A percentile compares a stretch with the other conserved stretches of the same genome.
Conservation (phyloP, 2,329 filamentous ascomycete genomes). For the Lecanicillium sp. region DNA sequence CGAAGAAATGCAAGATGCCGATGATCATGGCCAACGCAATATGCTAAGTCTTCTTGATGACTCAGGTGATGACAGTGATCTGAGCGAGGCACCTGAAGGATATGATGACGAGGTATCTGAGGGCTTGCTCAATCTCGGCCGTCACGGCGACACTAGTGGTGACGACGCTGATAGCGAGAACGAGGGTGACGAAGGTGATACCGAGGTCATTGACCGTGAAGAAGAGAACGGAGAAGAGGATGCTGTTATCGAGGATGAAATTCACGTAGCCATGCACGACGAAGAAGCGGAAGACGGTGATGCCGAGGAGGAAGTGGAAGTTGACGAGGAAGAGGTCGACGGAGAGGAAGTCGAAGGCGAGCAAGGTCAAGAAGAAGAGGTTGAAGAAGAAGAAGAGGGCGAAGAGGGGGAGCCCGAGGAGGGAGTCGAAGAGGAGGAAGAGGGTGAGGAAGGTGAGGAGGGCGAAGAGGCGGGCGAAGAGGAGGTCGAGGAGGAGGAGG, state of each 20-base stretch:
- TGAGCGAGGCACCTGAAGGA: conserved; percentile 57
- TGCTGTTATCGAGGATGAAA: conserved; percentile 4
- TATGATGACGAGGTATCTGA: conserved; percentile 53
- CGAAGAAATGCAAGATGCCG: conserved; percentile 40
- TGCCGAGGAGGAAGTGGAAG: conserved; percentile 12
- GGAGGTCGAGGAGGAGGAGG: conserved; percentile 16
- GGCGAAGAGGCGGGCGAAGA: conserved; percentile 12
- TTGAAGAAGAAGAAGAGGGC: conserved; percentile 17
- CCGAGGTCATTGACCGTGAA: neutral
- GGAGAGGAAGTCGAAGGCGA: conserved; percentile 10
- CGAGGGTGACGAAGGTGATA: conserved; percentile 26
- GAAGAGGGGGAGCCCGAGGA: conserved; percentile 16
- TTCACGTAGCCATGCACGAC: neutral
- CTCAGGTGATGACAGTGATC: conserved; percentile 61
- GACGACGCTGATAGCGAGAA: conserved; percentile 32
- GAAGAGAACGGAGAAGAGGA: conserved; percentile 14
- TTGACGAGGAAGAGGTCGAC: neutral
- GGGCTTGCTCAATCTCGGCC: conserved; percentile 27
- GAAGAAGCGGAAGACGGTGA: neutral
- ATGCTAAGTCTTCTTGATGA: conserved; percentile 33
- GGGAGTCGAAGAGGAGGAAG: conserved; percentile 12
- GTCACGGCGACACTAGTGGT: conserved; percentile 20
- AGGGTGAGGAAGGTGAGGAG: conserved; percentile 2
- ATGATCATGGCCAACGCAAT: conserved; percentile 19
- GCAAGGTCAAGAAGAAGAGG: conserved; percentile 19